Conservation (phyloP, 177 flowering plant genomes). For the Vitis hybrid region DNA sequence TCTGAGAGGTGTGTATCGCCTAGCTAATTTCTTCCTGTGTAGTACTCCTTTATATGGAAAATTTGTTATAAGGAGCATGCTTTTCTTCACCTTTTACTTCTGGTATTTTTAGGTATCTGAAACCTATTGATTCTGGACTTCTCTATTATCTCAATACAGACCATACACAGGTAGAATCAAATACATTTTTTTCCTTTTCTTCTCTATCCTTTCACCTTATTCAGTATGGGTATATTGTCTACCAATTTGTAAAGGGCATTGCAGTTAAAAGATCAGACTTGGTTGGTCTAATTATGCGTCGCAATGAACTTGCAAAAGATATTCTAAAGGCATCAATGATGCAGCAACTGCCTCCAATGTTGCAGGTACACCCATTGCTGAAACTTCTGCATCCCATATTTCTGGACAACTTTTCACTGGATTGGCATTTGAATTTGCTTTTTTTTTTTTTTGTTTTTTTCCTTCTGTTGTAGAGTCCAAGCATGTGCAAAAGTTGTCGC, state of each 20-base stretch:
- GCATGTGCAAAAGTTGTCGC: conserved; percentile 77
- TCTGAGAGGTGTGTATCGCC: conserved; percentile 70
- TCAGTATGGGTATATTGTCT: background rate
- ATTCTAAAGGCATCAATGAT: conserved; percentile 69
- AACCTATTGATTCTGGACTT: conserved; percentile 73
- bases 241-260: conserved; percentile 53
- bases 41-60: background rate
- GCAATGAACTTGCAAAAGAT: conserved; percentile 91
- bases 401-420: conserved; percentile 9
- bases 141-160: conserved; percentile 92
- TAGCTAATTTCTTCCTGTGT: conserved; percentile 1
- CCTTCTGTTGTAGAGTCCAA: conserved; percentile 50
- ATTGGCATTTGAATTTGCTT: conserved; percentile 5
- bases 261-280: conserved; percentile 74
- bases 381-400: background rate
- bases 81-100: conserved; percentile 9
- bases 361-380: conserved; percentile 42
- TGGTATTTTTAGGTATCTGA: conserved; percentile 55
- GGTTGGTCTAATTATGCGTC: conserved; percentile 92
- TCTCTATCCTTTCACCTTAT: background rate
- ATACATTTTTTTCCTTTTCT: background rate
- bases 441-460: conserved; percentile 2
- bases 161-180: conserved; percentile 68
- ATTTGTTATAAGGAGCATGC: background rate
- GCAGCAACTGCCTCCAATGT: conserved; percentile 86